Conservation (phyloP, 1,284 basidiomycete genomes). For the Takashimella tepidaria region DNA sequence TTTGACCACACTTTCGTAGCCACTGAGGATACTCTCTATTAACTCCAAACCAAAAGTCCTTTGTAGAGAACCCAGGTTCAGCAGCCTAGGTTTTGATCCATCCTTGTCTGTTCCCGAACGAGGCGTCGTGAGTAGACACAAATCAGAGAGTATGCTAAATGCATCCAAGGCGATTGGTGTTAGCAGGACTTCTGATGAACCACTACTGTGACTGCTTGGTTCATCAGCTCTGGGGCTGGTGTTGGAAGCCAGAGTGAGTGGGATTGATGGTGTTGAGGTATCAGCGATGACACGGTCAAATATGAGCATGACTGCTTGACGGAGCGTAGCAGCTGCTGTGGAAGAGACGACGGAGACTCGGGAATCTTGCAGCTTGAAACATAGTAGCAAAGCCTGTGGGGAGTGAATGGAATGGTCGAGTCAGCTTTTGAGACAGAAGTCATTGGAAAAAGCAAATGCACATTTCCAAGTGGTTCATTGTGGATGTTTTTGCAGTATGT, state of each 20-base stretch:
- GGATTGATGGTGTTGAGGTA: constrained; percentile 8
- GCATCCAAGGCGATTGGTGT: constrained; percentile 80
- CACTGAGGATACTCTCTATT: constrained; percentile 93
- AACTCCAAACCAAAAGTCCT: constrained; percentile 93
- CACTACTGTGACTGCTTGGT: constrained; percentile 40
- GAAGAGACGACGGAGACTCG: constrained; percentile 93
- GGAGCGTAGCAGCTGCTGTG: constrained; percentile 91
- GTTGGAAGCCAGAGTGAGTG: constrained; percentile 15
- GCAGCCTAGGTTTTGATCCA: constrained; percentile 68
- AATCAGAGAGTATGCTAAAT: constrained; percentile 80
- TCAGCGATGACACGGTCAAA: constrained; percentile 73
- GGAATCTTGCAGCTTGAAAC: constrained; percentile 92
- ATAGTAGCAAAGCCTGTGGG: constrained; percentile 79
- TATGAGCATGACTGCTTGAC: constrained; percentile 95
- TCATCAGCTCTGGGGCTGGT: too few species aligned
- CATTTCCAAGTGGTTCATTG: constrained; percentile 68
- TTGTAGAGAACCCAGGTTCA: constrained; percentile 77
- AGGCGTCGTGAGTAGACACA: constrained; percentile 67
- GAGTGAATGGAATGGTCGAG: background rate
- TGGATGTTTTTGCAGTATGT: constrained; percentile 80
- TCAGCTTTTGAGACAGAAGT: constrained; percentile 5
- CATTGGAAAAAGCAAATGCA: constrained; percentile 46
- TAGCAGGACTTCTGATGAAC: constrained; percentile 46
- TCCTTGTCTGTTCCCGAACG: constrained; percentile 27
- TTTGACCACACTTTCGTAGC: constrained; percentile 82